A percentile compares a stretch with the other conserved stretches of the same genome.
Conservation (phyloP, 345 rosid genomes). For the Populus alba region DNA sequence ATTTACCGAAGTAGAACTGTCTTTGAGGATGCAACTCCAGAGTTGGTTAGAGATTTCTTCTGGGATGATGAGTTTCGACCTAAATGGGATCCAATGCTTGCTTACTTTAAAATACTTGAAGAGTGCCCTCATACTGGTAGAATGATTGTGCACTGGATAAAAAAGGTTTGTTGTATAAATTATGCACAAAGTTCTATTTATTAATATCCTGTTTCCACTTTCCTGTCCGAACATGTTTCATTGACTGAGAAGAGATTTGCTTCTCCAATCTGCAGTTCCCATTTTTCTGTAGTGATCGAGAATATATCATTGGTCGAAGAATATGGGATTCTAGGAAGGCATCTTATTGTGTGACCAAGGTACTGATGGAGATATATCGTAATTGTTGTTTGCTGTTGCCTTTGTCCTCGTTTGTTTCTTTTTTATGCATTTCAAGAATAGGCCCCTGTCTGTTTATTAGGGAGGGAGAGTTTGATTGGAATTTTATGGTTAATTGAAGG, state of each 20-base stretch:
- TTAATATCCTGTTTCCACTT: conserved; percentile 1
- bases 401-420: not conserved
- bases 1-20: conserved; percentile 77
- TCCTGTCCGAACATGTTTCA: not conserved
- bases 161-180: conserved; percentile 49
- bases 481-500: not conserved
- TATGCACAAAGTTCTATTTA: not conserved
- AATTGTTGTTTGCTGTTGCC: not conserved
- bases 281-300: conserved; percentile 93
- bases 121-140: conserved; percentile 72
- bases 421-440: not conserved
- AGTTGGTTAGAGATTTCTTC: conserved; percentile 90
- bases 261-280: conserved; percentile 67
- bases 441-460: not conserved
- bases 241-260: conserved; percentile 3
- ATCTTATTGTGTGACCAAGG: conserved; percentile 89
- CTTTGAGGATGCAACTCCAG: conserved; percentile 89
- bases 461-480: not conserved
- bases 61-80: conserved; percentile 98
- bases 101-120: conserved; percentile 63
- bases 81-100: conserved; percentile 95
- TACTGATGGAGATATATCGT: conserved; percentile 23
- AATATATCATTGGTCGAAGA: conserved; percentile 81
- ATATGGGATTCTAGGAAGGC: conserved; percentile 85
- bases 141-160: conserved; percentile 76